Evolutionary conservation across 225 moss, liverwort and hornwort species (phyloP), one percentile per base, ranked within the genome.

Genomic region (Pseudisothecium myosuroides): DNA sequence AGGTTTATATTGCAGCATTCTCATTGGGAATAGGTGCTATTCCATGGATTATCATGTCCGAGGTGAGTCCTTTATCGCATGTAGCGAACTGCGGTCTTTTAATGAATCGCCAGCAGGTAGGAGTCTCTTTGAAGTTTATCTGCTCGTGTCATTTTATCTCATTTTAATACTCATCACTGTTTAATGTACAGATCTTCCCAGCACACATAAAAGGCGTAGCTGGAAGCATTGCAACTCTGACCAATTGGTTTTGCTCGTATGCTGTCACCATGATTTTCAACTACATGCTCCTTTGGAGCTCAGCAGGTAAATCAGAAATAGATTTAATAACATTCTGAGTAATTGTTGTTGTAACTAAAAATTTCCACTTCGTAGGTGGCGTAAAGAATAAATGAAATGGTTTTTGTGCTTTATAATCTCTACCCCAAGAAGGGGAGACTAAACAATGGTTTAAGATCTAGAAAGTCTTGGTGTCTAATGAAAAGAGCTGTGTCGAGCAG

Each of bases 31-130:
- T 95, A 7, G 98, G 96, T 87, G 95, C 98, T n/a, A 94, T 96
- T 78, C 98, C 97, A 68, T 97, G 95, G 97, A 91, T 98, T 62
- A 87, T 97, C 88, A 94, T 97, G 91, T 93, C 93, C 17, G 97
- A 98, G 95, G 97, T 96, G 87, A 87, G 94, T 90, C 88, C 37
- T 90, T 88, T 65, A 37, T 91, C 32, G 7, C 60, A 88, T 78
- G 93, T 91, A 36, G 23, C 94, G 92, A 78, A 88, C 90, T 39
- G 88, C 65, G 91, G 83, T 92, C 55, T 55, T 32, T 68, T 18
- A 43, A 72, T 52, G 43, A 59, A 68, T 43, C 73, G 60, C 36
- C 64, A 55, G 55, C 58, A 73, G 58, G 24, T 45, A 45, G 2
- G n/a, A 43, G 12, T 43, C 62, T 64, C 34, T 80, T 50, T 55